Percentiles rank a stretch among this genome's conserved stretches.
These are phyloP conservation scores for Isabelozyma heimii DNA, from an alignment of 805 yeast genomes.

Conservation along the genomic window DNA sequence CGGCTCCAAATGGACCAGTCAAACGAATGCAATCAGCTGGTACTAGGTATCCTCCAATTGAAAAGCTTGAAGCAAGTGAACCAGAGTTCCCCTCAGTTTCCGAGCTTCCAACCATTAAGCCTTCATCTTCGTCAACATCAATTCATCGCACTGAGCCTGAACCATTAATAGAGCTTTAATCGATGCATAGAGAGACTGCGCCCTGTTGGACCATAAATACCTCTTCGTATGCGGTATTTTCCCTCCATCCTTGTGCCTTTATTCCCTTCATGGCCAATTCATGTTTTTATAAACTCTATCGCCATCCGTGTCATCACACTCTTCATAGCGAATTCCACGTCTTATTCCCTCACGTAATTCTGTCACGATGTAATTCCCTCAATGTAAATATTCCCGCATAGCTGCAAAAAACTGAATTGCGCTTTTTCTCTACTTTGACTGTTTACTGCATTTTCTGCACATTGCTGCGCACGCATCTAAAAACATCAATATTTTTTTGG, in stretches of 20 bases:
- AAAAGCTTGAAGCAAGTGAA: slow-evolving; percentile 4
- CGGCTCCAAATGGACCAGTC: not conserved
- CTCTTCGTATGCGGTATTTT: not conserved
- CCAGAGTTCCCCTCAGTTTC: not conserved
- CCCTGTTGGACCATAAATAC: not conserved
- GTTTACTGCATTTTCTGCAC: not conserved
- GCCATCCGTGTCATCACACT: not conserved
- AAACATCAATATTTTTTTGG: not conserved
- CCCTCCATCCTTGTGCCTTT: too few relatives aligned
- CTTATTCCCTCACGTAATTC: not conserved
- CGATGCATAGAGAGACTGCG: not conserved
- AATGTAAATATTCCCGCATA: not conserved
- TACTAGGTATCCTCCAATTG: slow-evolving; percentile 11
- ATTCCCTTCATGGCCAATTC: too few relatives aligned
- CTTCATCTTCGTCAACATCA: slow-evolving; percentile 2
- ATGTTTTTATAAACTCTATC: too few relatives aligned
- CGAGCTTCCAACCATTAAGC: slow-evolving; percentile 3
- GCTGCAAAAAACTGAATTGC: not conserved
- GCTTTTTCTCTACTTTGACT: not conserved
- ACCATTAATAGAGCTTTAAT: slow-evolving; percentile 37
- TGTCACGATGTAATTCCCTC: not conserved
- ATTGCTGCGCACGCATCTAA: not conserved
- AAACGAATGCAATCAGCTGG: not conserved
- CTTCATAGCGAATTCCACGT: not conserved
- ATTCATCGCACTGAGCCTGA: slow-evolving; percentile 30